Evolutionary conservation across 192 early-diverging fungal species (phyloP), one percentile per base, ranked within the genome.

Genomic region (Entomortierella parvispora): DNA sequence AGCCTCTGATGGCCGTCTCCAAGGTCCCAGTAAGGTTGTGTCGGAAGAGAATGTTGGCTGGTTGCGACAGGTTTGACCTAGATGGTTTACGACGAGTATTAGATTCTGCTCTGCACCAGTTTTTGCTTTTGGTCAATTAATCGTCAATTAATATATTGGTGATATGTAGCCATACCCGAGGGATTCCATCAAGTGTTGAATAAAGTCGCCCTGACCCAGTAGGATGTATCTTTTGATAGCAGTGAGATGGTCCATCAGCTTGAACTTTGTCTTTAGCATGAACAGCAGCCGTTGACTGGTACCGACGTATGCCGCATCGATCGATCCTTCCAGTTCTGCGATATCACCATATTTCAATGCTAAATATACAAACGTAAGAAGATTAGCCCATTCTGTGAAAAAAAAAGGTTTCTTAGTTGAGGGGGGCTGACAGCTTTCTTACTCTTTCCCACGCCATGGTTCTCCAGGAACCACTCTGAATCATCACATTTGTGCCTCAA

Each of bases 141-240:
- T n/a, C n/a, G n/a, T n/a, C n/a, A n/a, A n/a, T n/a, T n/a, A n/a
- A n/a, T n/a, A n/a, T n/a, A n/a, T n/a, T n/a, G n/a, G n/a, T n/a
- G n/a, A n/a, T n/a, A n/a, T n/a, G n/a, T n/a, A n/a, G n/a, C n/a
- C 79, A 58, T 87, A 93, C 91, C 92, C 91, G 50, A 98, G 70
- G 26, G 87, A 87, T 62, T 93, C 92, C 87, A 97, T 90, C 45
- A 99, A 78, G 55, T 91, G 86, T 68, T 95, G 93, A 52, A 94
- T 91, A 87, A 98, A 97, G 65, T 99, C 96, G 26, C 96, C 97
- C 70, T 97, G 93, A 58, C 92, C 95, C 15, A 99, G 83, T 45
- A 99, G 74, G 31, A 99, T 80, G 67, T 98, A 98, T 47, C 90
- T 81, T 43, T 96, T 95, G 42, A 99, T 79, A 6, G 94, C 96